Evolutionary conservation across 495 filamentous ascomycete genomes (phyloP), one percentile per base, ranked within the genome.

Genomic region (Staphylotrichum longicolle): DNA sequence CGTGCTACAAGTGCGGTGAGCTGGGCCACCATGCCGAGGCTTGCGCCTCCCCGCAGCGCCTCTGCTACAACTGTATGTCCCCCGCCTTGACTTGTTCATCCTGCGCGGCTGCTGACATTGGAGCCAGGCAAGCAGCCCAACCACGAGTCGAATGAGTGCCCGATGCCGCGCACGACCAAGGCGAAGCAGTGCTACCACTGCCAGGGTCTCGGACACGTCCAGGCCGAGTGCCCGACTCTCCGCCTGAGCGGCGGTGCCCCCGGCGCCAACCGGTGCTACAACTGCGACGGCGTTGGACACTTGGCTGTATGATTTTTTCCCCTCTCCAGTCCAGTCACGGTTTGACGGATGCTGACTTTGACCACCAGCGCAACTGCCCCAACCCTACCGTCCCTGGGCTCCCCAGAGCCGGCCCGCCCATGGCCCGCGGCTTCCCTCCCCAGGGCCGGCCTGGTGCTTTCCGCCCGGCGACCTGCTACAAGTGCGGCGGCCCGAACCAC

Each of bases 121-220:
- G n/a, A 10, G 33, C 37, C 63, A 89, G 86, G 84, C 87, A 92
- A 93, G 82, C 89, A 93, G 78, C 90, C 90, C 67, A 89, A 95
- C 74, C 95, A 99, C 78, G 95, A 99, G 77, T 97, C 93, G 57
- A 98, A 93, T 80, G 86, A 86, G 70, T 99, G 95, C 83, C 95
- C 95, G 65, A 88, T 89, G 73, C 95, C 95, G 66, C 86, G 95
- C 75, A 96, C 93, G 46, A 96, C 95, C 62, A 94, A 99, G 78
- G 90, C 90, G 45, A 99, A 99, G 85, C 95, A 99, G 80, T 99
- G 95, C 86, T 99, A 99, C 75, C 94, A 98, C 80, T 99, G 95
- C 82, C 94, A 98, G 78, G 95, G 95, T 41, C 82, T 97, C 62
- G 95, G 95, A 60, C 95, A 99, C 73, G 94, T 99, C 70, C 95